phyloP scores from a whole-genome alignment of 1,284 basidiomycete genomes.

The Cryptococcus sp. region DNA sequence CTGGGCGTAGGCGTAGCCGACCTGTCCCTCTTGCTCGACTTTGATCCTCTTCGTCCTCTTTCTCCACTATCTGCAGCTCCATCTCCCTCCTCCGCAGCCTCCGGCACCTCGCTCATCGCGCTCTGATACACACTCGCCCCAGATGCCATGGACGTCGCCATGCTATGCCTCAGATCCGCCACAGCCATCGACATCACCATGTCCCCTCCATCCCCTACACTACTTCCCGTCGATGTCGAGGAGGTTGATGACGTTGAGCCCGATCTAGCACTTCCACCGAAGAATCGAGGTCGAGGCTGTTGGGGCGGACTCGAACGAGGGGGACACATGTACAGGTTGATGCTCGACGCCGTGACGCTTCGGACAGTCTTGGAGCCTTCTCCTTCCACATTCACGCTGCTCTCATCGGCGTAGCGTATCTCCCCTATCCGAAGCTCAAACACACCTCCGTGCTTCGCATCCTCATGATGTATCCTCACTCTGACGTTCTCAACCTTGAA shows the following conservation, averaged over 20 bases:
- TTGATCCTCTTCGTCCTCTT: slow-evolving; percentile 1
- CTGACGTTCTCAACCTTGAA: slow-evolving; percentile 65
- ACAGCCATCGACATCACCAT: slow-evolving; percentile 50
- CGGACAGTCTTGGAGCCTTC: slow-evolving; percentile 16
- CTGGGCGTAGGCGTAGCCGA: slow-evolving; percentile 1
- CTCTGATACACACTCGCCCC: slow-evolving; percentile 35
- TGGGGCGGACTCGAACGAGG: neutral
- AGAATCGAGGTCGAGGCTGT: neutral
- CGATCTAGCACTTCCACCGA: slow-evolving; percentile 9
- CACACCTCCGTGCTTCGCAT: slow-evolving; percentile 24
- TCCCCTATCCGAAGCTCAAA: slow-evolving; percentile 39
- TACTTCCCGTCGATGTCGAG: slow-evolving; percentile 12
- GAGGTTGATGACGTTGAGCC: slow-evolving; percentile 22
- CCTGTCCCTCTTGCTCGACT: neutral
- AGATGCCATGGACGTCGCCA: slow-evolving; percentile 11
- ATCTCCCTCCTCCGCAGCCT: slow-evolving; percentile 5
- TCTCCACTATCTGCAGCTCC: neutral
- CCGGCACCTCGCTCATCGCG: slow-evolving; percentile 20
- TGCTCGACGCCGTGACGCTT: slow-evolving; percentile 19
- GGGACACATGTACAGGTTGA: slow-evolving; percentile 21
- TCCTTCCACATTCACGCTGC: slow-evolving; percentile 1
- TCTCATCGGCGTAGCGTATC: slow-evolving; percentile 42
- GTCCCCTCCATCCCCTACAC: slow-evolving; percentile 24
- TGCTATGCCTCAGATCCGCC: slow-evolving; percentile 47
- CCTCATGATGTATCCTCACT: slow-evolving; percentile 46